These are phyloP conservation scores for Cylindrotheca closterium DNA, from an alignment of 108 stramenopile species.

Conservation along the genomic window DNA sequence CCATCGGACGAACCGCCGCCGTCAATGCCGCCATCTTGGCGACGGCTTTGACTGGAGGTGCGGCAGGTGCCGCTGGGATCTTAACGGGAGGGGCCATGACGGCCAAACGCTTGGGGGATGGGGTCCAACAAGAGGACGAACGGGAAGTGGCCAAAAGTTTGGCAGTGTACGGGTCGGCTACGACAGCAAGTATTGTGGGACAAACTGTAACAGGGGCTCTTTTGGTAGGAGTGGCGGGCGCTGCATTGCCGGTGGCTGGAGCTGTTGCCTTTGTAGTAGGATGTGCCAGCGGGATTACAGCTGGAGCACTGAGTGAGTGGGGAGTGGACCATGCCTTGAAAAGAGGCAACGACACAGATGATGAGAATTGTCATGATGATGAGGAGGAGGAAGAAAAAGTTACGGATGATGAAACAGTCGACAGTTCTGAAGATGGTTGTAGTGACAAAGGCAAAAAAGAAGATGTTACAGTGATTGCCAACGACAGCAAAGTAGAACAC, in stretches of 20 bases:
- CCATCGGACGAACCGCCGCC: slow-evolving; percentile 28
- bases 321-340: slow-evolving; percentile 19
- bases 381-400: background rate
- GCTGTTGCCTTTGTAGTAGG: slow-evolving; percentile 30
- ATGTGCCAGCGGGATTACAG: slow-evolving; percentile 30
- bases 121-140: slow-evolving; percentile 10
- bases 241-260: slow-evolving; percentile 27
- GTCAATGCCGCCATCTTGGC: slow-evolving; percentile 30
- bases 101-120: slow-evolving; percentile 29
- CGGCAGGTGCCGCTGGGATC: slow-evolving; percentile 18
- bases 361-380: background rate
- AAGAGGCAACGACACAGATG: background rate
- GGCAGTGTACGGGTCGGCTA: slow-evolving; percentile 25
- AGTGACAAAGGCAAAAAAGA: too few relatives aligned
- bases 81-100: slow-evolving; percentile 34
- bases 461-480: too few relatives aligned
- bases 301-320: slow-evolving; percentile 41
- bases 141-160: slow-evolving; percentile 37
- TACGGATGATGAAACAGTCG: too few relatives aligned
- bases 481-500: too few relatives aligned
- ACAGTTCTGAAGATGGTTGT: too few relatives aligned
- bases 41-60: slow-evolving; percentile 8
- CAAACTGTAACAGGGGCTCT: slow-evolving; percentile 31
- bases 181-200: slow-evolving; percentile 26
- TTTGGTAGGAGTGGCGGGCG: slow-evolving; percentile 25